Evolutionary conservation across 139 green algal genomes (phyloP).

Genomic region (Chlamydomonas sp.): DNA sequence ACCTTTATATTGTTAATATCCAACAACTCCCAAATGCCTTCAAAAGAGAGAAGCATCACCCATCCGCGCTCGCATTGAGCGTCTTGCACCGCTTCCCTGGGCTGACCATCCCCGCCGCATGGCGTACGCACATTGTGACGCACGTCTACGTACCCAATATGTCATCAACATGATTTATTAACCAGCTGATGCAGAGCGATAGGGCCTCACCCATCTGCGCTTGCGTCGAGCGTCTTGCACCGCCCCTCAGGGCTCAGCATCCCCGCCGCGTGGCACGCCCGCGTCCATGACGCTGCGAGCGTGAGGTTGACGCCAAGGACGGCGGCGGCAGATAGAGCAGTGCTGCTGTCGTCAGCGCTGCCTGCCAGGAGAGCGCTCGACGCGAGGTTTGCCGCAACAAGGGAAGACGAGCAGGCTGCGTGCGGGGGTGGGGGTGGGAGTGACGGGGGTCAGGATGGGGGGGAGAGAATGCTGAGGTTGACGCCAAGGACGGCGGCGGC

Average conservation of each 20-base stretch:
- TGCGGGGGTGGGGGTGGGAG: background rate
- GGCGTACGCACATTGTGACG: too few species aligned
- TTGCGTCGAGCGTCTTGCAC: slow-evolving; percentile 81
- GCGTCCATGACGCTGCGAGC: slow-evolving; percentile 48
- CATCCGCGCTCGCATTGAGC: too few species aligned
- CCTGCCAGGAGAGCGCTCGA: background rate
- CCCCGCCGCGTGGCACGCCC: slow-evolving; percentile 41
- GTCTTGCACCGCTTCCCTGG: too few species aligned
- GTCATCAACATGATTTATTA: too few species aligned
- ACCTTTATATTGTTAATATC: too few species aligned
- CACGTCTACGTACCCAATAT: too few species aligned
- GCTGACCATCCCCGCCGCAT: too few species aligned
- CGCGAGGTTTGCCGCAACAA: slow-evolving; percentile 54
- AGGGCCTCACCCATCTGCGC: slow-evolving; percentile 80
- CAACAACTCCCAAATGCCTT: too few species aligned
- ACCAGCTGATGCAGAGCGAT: too few species aligned
- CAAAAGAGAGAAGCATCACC: too few species aligned
- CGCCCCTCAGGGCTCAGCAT: slow-evolving; percentile 77
- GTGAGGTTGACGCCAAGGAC: slow-evolving; percentile 57
- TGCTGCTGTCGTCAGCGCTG: too few species aligned
- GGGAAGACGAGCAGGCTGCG: slow-evolving; percentile 65
- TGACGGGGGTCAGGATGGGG: background rate
- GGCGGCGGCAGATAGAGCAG: slow-evolving; percentile 24
- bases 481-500: slow-evolving; percentile 41
- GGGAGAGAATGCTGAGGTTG: slow-evolving; percentile 37